Percentiles rank a stretch among this genome's conserved stretches.
phyloP scores from a whole-genome alignment of 129 eudicot species.

The Rutidosis leptorrhynchoides region DNA sequence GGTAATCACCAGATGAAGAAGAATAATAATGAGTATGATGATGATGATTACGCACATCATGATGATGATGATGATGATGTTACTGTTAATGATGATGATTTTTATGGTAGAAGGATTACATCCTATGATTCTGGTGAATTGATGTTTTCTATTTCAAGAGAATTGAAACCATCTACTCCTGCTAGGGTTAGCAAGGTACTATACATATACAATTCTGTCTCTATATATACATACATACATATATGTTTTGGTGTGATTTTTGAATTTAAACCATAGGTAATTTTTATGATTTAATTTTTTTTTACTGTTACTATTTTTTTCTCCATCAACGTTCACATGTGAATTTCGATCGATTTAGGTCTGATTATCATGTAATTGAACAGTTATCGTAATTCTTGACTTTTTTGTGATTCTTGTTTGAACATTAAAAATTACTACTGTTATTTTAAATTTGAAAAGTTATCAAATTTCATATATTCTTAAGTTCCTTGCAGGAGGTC shows the following conservation, averaged over 20 bases:
- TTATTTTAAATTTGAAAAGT: no score
- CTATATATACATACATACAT: not conserved
- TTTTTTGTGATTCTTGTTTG: no score
- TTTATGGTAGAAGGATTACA: slow-evolving; percentile 29
- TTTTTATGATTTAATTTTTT: no score
- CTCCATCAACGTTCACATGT: no score
- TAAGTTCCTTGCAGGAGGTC: no score
- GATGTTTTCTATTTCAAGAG: slow-evolving; percentile 51
- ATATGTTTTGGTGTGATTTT: not conserved
- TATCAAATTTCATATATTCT: no score
- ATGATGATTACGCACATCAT: slow-evolving; percentile 23
- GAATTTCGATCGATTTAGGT: no score
- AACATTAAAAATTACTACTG: no score
- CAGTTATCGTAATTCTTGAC: no score
- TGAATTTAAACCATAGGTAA: no score
- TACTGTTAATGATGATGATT: slow-evolving; percentile 22
- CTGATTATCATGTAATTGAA: no score
- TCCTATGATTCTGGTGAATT: slow-evolving; percentile 62
- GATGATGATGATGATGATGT: slow-evolving; percentile 34
- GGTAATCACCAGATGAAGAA: slow-evolving; percentile 37
- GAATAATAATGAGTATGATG: slow-evolving; percentile 23
- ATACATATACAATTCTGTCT: not conserved
- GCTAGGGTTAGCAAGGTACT: slow-evolving; percentile 67
- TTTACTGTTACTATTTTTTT: no score
- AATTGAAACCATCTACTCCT: slow-evolving; percentile 69